Percentiles rank a stretch among this genome's conserved stretches.
Conservation (phyloP, 495 filamentous ascomycete genomes). For the Podospora didyma region DNA sequence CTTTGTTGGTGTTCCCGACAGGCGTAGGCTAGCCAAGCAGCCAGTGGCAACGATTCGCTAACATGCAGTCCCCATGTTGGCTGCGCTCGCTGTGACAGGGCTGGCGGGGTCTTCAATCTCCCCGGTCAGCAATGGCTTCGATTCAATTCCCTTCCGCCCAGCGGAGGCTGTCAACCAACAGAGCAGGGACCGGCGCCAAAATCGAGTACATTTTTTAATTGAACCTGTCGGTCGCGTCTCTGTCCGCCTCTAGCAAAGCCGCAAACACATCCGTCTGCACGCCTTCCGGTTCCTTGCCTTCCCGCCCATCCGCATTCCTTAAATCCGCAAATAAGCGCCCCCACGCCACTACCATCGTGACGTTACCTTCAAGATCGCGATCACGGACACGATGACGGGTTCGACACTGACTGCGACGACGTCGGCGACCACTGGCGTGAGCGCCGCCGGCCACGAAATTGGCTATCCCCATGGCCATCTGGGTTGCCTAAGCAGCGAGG, state of each 20-base stretch:
- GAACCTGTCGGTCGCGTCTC: no score
- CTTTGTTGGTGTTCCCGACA: no score
- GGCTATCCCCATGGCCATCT: slow-evolving; percentile 65
- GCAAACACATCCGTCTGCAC: no score
- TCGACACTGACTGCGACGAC: background rate
- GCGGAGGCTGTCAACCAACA: no score
- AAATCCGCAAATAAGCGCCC: background rate
- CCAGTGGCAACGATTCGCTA: background rate
- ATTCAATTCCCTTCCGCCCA: no score
- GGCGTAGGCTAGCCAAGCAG: background rate
- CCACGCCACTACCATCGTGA: background rate
- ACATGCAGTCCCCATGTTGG: no score
- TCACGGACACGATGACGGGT: slow-evolving; percentile 8
- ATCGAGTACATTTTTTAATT: no score
- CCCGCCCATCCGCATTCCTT: background rate
- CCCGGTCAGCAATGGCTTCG: no score
- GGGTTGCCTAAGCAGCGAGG: slow-evolving; percentile 64
- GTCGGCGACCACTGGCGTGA: slow-evolving; percentile 12
- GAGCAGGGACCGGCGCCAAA: no score
- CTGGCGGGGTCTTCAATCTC: background rate
- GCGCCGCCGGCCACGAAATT: slow-evolving; percentile 35
- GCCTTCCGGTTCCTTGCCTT: background rate
- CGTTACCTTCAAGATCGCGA: background rate
- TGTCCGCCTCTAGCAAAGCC: no score
- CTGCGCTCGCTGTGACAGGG: no score